Evolutionary conservation across 1,284 basidiomycete genomes (phyloP).

Genomic region (Phenoliferia sp.): DNA sequence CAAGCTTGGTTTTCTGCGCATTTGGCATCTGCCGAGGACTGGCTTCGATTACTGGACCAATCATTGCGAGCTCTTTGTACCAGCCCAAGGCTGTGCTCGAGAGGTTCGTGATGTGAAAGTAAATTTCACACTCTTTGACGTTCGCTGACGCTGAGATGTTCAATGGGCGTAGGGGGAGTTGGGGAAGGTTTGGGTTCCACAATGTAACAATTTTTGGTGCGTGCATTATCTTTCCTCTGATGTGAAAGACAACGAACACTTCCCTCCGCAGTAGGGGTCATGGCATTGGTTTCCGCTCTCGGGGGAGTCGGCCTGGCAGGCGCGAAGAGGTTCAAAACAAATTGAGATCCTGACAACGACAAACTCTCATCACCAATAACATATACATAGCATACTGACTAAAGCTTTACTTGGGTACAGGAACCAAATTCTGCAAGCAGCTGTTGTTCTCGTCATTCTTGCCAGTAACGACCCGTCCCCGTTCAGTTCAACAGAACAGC

Average conservation of each 20-base stretch:
- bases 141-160: too few relatives aligned
- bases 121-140: too few relatives aligned
- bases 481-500: too few relatives aligned
- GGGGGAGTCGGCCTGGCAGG: slow-evolving; percentile 5
- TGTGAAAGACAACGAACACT: not conserved
- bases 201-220: slow-evolving; percentile 19
- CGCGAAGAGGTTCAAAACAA: not conserved
- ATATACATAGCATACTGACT: too few relatives aligned
- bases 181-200: slow-evolving; percentile 22
- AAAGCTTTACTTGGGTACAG: too few relatives aligned
- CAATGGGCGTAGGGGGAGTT: not conserved
- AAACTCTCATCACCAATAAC: too few relatives aligned
- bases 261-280: slow-evolving; percentile 6
- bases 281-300: slow-evolving; percentile 1
- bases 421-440: too few relatives aligned
- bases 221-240: not conserved
- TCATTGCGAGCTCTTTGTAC: slow-evolving; percentile 15
- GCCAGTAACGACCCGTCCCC: too few relatives aligned
- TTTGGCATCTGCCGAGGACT: slow-evolving; percentile 20
- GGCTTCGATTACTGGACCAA: slow-evolving; percentile 14
- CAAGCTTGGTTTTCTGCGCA: slow-evolving; percentile 14
- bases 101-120: too few relatives aligned
- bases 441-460: too few relatives aligned
- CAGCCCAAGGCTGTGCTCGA: not conserved
- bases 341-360: too few relatives aligned